Base-by-base conservation (phyloP, 768 basidiomycete genomes). In the Harrya chromipes region DNA sequence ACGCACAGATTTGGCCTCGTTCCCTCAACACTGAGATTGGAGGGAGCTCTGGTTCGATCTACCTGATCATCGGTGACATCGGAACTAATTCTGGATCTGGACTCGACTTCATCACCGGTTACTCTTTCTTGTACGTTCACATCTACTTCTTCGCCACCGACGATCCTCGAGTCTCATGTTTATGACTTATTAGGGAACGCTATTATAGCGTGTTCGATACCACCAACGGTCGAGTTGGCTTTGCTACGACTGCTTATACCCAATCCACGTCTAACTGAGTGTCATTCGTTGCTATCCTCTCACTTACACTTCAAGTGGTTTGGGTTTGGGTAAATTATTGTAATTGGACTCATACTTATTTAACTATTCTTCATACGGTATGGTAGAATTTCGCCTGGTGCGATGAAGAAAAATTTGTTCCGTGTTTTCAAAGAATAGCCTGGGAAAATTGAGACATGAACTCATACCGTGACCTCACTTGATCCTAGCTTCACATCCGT, bases 191-290 rank as follows among this genome's bases (percentile, higher is more conserved):
- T 11, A 49, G 47, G 19, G 68, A 75, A 57, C 69, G 75, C 33
- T 75, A 66, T 61, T 75, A 74, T 51, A 65, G 65, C 47, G 35
- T 37, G 31, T 48, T 10, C 17, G 47, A 48, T 27, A 49, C 47
- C 27, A 43, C 40, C 16, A 42, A 49, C 58, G 50, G 45, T 23
- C 69, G 52, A 9, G 59, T 76, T 27, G 76, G 75, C 23, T 64
- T 78, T 39, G 76, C 75, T 3, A 68, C 55, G 31, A 74, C 73
- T 1, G 16, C 51, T 1, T 66, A 70, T 53, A 77, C 75, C 7
- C 33, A 33, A 16, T 33, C 33, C 14, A 14, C 33, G 6, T 33
- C 33, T 33, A 33, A 33, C 33, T 33, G 6, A 16, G 13, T 6
- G 16, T 2, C 33, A 33, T 33, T 33, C 33, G 14, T 33, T 33